Evolutionary conservation across 2,329 filamentous ascomycete species (phyloP).

Genomic region (Fusarium cicatricum): DNA sequence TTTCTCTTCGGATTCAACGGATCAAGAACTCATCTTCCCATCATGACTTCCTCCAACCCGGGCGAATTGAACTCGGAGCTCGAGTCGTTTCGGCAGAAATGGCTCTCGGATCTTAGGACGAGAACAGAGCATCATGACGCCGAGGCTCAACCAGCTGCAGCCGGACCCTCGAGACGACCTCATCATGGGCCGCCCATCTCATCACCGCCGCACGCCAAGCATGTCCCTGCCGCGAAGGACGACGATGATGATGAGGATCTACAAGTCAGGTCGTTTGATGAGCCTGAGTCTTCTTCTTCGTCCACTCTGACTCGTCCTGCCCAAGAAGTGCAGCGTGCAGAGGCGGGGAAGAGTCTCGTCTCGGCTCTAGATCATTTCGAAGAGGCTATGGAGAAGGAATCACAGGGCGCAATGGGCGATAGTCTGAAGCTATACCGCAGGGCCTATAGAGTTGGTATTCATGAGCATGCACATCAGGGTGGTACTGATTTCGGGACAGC

Average conservation of each 20-base stretch:
- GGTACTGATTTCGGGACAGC: slow-evolving; percentile 54
- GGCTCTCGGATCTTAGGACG: slow-evolving; percentile 78
- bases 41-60: slow-evolving; percentile 29
- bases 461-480: no score
- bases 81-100: slow-evolving; percentile 85
- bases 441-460: slow-evolving; percentile 75
- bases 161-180: slow-evolving; percentile 26
- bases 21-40: slow-evolving; percentile 10
- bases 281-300: slow-evolving; percentile 14
- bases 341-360: slow-evolving; percentile 58
- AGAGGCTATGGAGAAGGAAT: slow-evolving; percentile 87
- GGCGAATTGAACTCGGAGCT: slow-evolving; percentile 72
- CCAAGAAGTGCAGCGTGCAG: slow-evolving; percentile 20
- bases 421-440: slow-evolving; percentile 88
- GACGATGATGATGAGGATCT: slow-evolving; percentile 51
- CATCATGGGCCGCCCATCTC: slow-evolving; percentile 35
- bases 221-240: slow-evolving; percentile 19
- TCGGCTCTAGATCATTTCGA: slow-evolving; percentile 95
- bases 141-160: slow-evolving; percentile 12
- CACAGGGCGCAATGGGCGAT: slow-evolving; percentile 84
- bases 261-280: slow-evolving; percentile 47
- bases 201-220: slow-evolving; percentile 22
- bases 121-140: slow-evolving; percentile 42
- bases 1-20: slow-evolving; percentile 27
- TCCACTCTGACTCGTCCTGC: neutral